These are phyloP conservation scores for Pistacia vera DNA, from an alignment of 345 rosid species.

Conservation along the genomic window DNA sequence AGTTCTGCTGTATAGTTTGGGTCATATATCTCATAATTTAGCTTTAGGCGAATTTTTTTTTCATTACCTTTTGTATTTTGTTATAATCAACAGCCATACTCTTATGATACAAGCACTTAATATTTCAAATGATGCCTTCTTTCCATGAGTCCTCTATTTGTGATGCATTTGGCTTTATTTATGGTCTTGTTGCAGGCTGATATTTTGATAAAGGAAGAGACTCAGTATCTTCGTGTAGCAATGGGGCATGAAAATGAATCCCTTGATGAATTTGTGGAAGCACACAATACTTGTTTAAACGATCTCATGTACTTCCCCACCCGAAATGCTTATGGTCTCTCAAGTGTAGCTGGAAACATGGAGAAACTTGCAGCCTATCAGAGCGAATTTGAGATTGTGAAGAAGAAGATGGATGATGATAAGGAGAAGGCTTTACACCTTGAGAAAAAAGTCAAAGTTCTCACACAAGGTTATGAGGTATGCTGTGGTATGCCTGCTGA, in stretches of 20 bases:
- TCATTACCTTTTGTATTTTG: neutral
- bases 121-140: neutral
- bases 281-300: conserved; percentile 83
- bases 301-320: conserved; percentile 98
- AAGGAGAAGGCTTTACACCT: conserved; percentile 82
- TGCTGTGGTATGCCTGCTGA: conserved; percentile 3
- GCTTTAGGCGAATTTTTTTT: no score
- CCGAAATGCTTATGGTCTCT: conserved; percentile 79
- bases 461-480: conserved; percentile 98
- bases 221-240: conserved; percentile 64
- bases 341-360: conserved; percentile 90
- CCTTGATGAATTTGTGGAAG: conserved; percentile 84
- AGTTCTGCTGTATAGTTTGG: neutral
- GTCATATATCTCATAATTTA: neutral
- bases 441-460: conserved; percentile 77
- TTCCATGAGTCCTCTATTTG: neutral
- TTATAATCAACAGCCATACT: neutral
- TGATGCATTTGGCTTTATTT: neutral
- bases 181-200: conserved; percentile 58
- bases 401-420: conserved; percentile 76
- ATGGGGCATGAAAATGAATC: conserved; percentile 92
- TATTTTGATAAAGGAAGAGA: conserved; percentile 70
- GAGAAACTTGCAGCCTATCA: conserved; percentile 92
- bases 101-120: neutral
- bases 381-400: conserved; percentile 72